Percentiles rank a stretch among this genome's conserved stretches.
Evolutionary conservation across 1,284 basidiomycete species (phyloP).

Genomic region (Wallemia ichthyophaga): DNA sequence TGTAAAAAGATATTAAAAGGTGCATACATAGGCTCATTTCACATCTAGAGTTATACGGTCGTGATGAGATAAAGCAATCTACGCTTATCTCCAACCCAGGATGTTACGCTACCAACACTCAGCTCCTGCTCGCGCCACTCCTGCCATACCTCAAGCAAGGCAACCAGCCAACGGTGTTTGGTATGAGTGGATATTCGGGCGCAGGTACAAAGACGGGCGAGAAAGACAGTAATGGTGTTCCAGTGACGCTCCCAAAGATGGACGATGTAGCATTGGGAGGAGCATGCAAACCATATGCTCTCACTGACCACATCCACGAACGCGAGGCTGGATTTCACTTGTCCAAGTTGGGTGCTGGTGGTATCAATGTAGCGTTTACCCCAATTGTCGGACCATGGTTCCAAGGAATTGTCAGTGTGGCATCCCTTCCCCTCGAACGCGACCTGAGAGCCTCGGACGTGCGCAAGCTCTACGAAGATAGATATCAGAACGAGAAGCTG

Average conservation of each 20-base stretch:
- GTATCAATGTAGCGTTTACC: conserved; percentile 48
- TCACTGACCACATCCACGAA: conserved; percentile 97
- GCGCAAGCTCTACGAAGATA: conserved; percentile 38
- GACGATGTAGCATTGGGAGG: conserved; percentile 40
- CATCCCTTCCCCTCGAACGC: conserved; percentile 44
- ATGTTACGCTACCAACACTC: conserved; percentile 80
- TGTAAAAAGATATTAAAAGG: conserved; percentile 20
- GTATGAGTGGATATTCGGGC: conserved; percentile 76
- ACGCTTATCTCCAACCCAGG: conserved; percentile 86
- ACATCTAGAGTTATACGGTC: conserved; percentile 54
- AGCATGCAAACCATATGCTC: conserved; percentile 49
- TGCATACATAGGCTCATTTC: conserved; percentile 6
- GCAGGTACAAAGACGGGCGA: conserved; percentile 54
- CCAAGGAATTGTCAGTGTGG: conserved; percentile 69
- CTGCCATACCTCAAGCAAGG: conserved; percentile 34
- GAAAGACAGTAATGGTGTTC: conserved; percentile 30
- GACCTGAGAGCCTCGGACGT: conserved; percentile 39
- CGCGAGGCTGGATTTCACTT: conserved; percentile 70
- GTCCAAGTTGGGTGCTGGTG: conserved; percentile 21
- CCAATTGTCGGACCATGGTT: conserved; percentile 83
- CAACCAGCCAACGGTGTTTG: conserved; percentile 62
- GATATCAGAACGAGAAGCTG: conserved; percentile 45
- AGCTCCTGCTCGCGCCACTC: conserved; percentile 70
- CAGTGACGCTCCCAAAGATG: conserved; percentile 54
- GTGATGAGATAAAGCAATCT: conserved; percentile 32